Conservation (phyloP, 768 basidiomycete genomes). For the Hortiboletus campestris region DNA sequence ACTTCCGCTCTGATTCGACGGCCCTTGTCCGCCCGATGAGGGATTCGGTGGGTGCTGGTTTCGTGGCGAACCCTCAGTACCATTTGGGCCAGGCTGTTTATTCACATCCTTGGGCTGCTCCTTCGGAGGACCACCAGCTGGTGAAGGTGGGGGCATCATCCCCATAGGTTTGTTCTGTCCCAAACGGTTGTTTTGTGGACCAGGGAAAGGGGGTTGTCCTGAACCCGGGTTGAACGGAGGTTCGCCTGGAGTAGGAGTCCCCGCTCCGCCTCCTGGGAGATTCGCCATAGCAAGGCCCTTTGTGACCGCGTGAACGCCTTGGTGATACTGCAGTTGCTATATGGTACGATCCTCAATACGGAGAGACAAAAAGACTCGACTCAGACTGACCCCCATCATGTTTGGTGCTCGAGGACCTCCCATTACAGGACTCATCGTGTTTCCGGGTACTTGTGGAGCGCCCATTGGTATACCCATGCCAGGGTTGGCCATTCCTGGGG, state of each 20-base stretch:
- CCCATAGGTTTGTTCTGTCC: constrained; percentile 37
- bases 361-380: not conserved
- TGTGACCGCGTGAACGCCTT: constrained; percentile 37
- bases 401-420: constrained; percentile 26
- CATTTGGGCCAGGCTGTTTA: constrained; percentile 26
- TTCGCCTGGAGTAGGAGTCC: constrained; percentile 47
- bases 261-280: constrained; percentile 34
- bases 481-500: constrained; percentile 30
- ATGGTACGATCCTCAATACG: constrained; percentile 11
- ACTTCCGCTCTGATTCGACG: constrained; percentile 15
- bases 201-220: constrained; percentile 34
- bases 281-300: constrained; percentile 32
- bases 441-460: constrained; percentile 29
- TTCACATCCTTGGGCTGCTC: constrained; percentile 34
- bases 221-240: constrained; percentile 39
- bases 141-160: constrained; percentile 55
- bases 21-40: constrained; percentile 23
- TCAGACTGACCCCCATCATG: constrained; percentile 31
- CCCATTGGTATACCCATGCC: constrained; percentile 35
- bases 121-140: constrained; percentile 35
- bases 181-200: constrained; percentile 31
- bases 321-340: constrained; percentile 36
- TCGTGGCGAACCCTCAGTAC: constrained; percentile 43
- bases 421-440: constrained; percentile 39
- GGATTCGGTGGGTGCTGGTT: constrained; percentile 36